A percentile compares a stretch with the other conserved stretches of the same genome.
These are phyloP conservation scores for Allium sativum DNA, from an alignment of 106 monocot species.

Conservation along the genomic window DNA sequence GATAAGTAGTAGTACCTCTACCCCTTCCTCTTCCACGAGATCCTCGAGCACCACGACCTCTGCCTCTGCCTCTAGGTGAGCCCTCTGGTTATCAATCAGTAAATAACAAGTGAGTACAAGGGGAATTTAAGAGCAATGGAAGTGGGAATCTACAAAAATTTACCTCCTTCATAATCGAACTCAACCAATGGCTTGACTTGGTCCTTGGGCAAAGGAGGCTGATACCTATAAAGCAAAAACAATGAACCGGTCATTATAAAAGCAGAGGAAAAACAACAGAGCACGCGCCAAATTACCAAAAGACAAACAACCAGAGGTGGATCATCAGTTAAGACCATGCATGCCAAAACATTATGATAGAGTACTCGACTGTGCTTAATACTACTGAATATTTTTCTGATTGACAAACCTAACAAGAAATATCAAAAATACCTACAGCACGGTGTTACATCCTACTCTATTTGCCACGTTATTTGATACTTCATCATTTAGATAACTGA, in stretches of 20 bases:
- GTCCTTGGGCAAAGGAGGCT: conserved; percentile 58
- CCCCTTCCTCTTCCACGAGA: conserved; percentile 38
- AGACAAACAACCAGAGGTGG: too few relatives aligned
- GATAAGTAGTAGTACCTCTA: conserved; percentile 24
- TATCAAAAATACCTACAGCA: too few relatives aligned
- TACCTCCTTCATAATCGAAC: conserved; percentile 60
- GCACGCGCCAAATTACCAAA: too few relatives aligned
- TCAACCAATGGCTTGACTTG: conserved; percentile 57
- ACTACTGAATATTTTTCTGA: too few relatives aligned
- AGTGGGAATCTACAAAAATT: not conserved
- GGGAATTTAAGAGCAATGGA: not conserved
- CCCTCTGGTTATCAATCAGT: conserved; percentile 16
- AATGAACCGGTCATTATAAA: not conserved
- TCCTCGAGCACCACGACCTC: conserved; percentile 45
- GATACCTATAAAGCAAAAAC: conserved; percentile 38
- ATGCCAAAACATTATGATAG: not conserved
- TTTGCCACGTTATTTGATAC: too few relatives aligned
- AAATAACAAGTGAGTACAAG: not conserved
- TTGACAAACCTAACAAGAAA: too few relatives aligned
- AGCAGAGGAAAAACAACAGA: too few relatives aligned
- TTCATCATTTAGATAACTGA: too few relatives aligned
- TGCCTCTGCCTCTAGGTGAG: conserved; percentile 38
- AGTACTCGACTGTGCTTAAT: not conserved
- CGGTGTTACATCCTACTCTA: too few relatives aligned
- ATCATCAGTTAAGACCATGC: not conserved